Evolutionary conservation across 164 flowering plant genomes (phyloP).

Genomic region (Chloranthus sessilifolius): DNA sequence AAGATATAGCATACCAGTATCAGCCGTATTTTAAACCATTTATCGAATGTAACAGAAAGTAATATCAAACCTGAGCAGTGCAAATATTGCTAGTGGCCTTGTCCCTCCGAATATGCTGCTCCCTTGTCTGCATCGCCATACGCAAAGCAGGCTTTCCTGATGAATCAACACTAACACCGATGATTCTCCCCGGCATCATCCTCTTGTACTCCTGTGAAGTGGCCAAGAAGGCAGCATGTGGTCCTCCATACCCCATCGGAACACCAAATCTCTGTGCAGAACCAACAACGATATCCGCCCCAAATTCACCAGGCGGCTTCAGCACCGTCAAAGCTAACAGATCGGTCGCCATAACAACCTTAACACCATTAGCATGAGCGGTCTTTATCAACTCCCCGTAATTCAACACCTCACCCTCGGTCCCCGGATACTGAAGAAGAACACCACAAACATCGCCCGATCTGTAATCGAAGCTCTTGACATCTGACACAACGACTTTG

Average conservation of each 20-base stretch:
- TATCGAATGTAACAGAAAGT: not conserved
- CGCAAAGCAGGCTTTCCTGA: conserved; percentile 89
- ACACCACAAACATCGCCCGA: conserved; percentile 97
- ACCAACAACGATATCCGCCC: conserved; percentile 89
- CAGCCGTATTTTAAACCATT: too few relatives aligned
- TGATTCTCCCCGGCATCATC: conserved; percentile 98
- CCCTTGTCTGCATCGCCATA: conserved; percentile 99
- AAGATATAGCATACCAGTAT: too few relatives aligned
- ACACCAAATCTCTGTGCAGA: conserved; percentile 98
- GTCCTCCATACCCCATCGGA: conserved; percentile 99
- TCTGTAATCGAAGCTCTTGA: conserved; percentile 68
- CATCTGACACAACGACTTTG: conserved; percentile 60
- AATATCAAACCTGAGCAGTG: conserved; percentile 79
- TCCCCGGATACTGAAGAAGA: conserved; percentile 95
- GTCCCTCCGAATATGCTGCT: conserved; percentile 96
- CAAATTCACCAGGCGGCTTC: conserved; percentile 97
- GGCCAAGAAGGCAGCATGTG: conserved; percentile 96
- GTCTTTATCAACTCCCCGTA: conserved; percentile 80
- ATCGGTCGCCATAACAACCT: conserved; percentile 97
- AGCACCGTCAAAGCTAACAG: conserved; percentile 81
- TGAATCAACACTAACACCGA: conserved; percentile 94
- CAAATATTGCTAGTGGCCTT: conserved; percentile 99
- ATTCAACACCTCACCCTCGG: conserved; percentile 87
- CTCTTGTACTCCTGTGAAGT: conserved; percentile 97
- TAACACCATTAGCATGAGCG: conserved; percentile 92